A percentile compares a stretch with the other conserved stretches of the same genome.
phyloP scores from a whole-genome alignment of 2,329 filamentous ascomycete species.

The Epichloe bromicola region DNA sequence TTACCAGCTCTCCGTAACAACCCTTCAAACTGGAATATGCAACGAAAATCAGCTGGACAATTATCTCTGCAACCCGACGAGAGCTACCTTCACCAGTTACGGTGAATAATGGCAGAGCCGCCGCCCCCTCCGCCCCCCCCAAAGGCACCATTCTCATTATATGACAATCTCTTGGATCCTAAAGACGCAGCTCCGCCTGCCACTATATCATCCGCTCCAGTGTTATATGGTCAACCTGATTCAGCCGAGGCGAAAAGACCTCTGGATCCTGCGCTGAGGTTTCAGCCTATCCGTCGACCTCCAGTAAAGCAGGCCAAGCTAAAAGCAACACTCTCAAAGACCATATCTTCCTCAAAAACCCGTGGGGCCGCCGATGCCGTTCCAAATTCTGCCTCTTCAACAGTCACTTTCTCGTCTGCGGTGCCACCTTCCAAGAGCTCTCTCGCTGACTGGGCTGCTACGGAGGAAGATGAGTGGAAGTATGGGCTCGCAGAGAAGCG shows the following conservation, averaged over 20 bases:
- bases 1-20: neutral
- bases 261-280: conserved; percentile 53
- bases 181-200: conserved; percentile 31
- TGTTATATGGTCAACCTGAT: conserved; percentile 51
- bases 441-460: conserved; percentile 68
- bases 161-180: conserved; percentile 69
- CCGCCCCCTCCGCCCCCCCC: conserved; percentile 23
- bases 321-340: conserved; percentile 46
- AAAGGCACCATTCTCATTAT: conserved; percentile 53
- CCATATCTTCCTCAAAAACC: conserved; percentile 21
- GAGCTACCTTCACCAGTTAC: neutral
- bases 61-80: neutral
- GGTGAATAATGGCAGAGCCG: conserved; percentile 16
- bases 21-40: neutral
- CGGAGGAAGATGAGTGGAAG: conserved; percentile 69
- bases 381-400: conserved; percentile 9
- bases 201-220: conserved; percentile 68
- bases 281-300: conserved; percentile 75
- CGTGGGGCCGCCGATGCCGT: neutral
- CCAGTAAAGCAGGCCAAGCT: conserved; percentile 44
- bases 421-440: conserved; percentile 44
- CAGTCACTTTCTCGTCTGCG: conserved; percentile 19
- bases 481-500: conserved; percentile 52
- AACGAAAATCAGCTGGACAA: neutral
- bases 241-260: conserved; percentile 46